Base-by-base conservation (phyloP, 352 stramenopile species). In the Globisporangium emineosum region DNA sequence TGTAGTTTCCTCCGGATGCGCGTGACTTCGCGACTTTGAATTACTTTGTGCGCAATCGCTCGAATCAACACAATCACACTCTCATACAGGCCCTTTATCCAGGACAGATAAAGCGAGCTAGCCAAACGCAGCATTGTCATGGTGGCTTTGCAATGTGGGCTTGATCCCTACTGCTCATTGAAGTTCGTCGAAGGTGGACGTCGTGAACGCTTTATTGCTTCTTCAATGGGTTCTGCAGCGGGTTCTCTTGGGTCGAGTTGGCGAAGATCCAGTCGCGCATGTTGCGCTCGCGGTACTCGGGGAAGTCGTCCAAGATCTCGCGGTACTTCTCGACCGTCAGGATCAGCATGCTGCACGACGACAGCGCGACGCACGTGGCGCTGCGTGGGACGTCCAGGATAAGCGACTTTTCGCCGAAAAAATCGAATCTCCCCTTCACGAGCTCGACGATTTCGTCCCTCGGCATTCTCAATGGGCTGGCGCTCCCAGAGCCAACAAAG, bases 241-340 rank as follows among this genome's bases (percentile, higher is more conserved):
- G n/a, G 8, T 45, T 61, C 25, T 70, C 57, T 2, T 52, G 42
- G 1, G 29, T 53, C 37, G 43, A 49, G 25, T 70, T 62, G 17
- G 45, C 60, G 37, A 82, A 75, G 32, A 82, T 72, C 73, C 78
- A 87, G 17, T 77, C 77, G 23, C 65, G 71, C 55, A 77, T 67
- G 62, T 81, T 87, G 45, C 71, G 77, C 47, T 75, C 69, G 8
- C 73, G 73, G 49, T 84, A 84, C 19, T 82, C 69, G 0, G 78
- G 78, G 27, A 84, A 87, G 25, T 74, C 66, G 50, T 80, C 68
- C 8, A 84, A 55, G 23, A 81, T 75, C 17, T 71, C 65, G 9
- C 79, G 71, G 58, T 84, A 84, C 57, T 71, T 72, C 13, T 77
- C 65, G 12, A 81, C 35, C 17, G 77, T 79, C 49, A 84, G 71